These are phyloP conservation scores for California macrophylla DNA, from an alignment of 441 rosid species.

Conservation along the genomic window DNA sequence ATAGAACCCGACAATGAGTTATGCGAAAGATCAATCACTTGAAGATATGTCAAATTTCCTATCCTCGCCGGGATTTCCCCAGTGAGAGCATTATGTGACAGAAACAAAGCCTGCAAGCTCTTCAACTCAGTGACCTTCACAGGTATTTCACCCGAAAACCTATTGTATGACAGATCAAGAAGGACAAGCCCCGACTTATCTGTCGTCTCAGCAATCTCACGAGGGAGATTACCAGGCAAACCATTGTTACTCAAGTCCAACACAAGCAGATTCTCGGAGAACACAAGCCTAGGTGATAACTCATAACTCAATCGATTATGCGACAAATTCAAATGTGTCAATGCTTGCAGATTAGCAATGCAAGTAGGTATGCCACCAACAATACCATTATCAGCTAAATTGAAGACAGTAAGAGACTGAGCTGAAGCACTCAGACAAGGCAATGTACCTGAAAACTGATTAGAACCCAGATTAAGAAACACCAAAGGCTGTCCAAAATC, in stretches of 20 bases:
- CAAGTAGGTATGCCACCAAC: slow-evolving; percentile 85
- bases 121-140: slow-evolving; percentile 64
- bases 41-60: slow-evolving; percentile 78
- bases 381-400: slow-evolving; percentile 54
- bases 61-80: slow-evolving; percentile 76
- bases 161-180: slow-evolving; percentile 70
- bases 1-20: slow-evolving; percentile 66
- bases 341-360: slow-evolving; percentile 43
- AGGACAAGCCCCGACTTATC: slow-evolving; percentile 71
- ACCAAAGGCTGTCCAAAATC: slow-evolving; percentile 56
- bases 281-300: slow-evolving; percentile 61
- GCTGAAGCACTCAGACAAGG: slow-evolving; percentile 66
- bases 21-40: slow-evolving; percentile 66
- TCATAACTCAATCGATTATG: slow-evolving; percentile 46
- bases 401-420: slow-evolving; percentile 40
- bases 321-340: slow-evolving; percentile 58
- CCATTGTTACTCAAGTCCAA: slow-evolving; percentile 76
- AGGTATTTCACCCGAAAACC: slow-evolving; percentile 62
- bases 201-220: slow-evolving; percentile 45
- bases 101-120: slow-evolving; percentile 70
- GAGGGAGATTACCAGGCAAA: slow-evolving; percentile 62
- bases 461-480: slow-evolving; percentile 58
- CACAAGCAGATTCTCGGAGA: slow-evolving; percentile 59
- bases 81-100: slow-evolving; percentile 62
- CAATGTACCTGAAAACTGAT: slow-evolving; percentile 64